Evolutionary conservation across 2,329 filamentous ascomycete genomes (phyloP), one percentile per base, ranked within the genome.

Genomic region (Myriosclerotinia duriaeana): DNA sequence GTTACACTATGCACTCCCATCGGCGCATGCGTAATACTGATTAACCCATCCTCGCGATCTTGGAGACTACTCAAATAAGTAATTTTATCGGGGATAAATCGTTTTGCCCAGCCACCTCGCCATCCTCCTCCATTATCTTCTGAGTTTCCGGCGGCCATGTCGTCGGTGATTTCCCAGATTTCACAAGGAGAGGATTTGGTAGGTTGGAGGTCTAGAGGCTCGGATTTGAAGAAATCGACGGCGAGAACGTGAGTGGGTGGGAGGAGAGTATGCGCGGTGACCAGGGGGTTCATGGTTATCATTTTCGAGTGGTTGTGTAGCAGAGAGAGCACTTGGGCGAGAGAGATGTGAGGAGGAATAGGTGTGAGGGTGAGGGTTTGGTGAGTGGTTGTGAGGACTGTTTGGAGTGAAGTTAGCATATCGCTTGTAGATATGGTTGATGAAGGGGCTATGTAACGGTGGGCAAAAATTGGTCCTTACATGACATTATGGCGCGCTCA

Each of bases 251-350:
- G 53, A n/a, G 63, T 58, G 3, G 90, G 82, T 42, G 84, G 81
- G 77, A 91, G 90, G 53, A 82, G 82, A 68, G 87, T 83, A 69
- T 90, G 85, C 67, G 89, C 86, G 68, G 89, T 86, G 64, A 96
- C 88, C 61, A 96, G 84, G 1, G 92, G 92, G 78, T 96, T 96
- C 67, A 96, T 81, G 75, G 92, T 87, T 74, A 96, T 94, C 88
- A 96, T 95, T 71, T 86, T 86, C 62, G 83, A 76, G 78, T 94
- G 90, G 78, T 91, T 84, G 78, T 93, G 92, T 34, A 96, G 87
- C 73, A 91, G 89, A 64, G 85, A 80, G 69, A 96, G 76, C 59
- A 90, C 90, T 42, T 85, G 83, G 70, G 88, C 82, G 66, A 90
- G 86, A 53, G 86, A 82, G 69, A 94, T 84, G 72, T 82, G 81